Evolutionary conservation across 257 asterid genomes (phyloP), one percentile per base, ranked within the genome.

Genomic region (Nicotiana sylvestris): DNA sequence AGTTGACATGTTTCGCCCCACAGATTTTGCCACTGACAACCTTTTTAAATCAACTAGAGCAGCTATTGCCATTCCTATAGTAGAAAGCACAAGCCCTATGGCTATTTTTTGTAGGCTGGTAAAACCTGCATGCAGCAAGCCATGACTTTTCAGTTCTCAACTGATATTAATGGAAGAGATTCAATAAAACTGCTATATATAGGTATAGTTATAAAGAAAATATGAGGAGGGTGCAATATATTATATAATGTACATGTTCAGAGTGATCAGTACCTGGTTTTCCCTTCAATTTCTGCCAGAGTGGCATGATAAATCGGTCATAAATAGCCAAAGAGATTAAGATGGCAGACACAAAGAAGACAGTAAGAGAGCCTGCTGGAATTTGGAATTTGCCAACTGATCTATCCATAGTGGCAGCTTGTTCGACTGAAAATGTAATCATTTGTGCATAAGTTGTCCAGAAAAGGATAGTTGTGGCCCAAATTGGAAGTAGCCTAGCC

Each of bases 381-480:
- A 96, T 96, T 82, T 86, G 84, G 83, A 96, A 96, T 4, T 33
- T 74, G 46, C 94, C 97, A 7, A 94, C 46, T 2, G 84, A 55
- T 84, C 99, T 85, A 18, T 91, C 79, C 99, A 96, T 96, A 81
- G 99, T 92, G 62, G 94, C 86, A 1, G 99, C 99, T 87, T 96
- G 99, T 68, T 92, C 91, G 11, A 96, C 99, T 0, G 98, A 96
- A 82, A 94, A 96, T 9, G 98, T 94, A 12, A 94, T 96, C 98
- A 96, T 92, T 86, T 96, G 98, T 10, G 99, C 99, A 60, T 94
- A 96, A 9, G 91, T 90, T 30, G 99, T 96, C 99, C 99, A 96
- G 86, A 96, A 96, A 11, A 96, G 83, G 64, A 96, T 94, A 43
- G 99, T 96, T 6, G 98, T 96, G 5, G 99, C 97, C 99, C 99